These are phyloP conservation scores for Backusella tuberculispora DNA, from an alignment of 192 early-diverging fungal genomes.

Conservation along the genomic window DNA sequence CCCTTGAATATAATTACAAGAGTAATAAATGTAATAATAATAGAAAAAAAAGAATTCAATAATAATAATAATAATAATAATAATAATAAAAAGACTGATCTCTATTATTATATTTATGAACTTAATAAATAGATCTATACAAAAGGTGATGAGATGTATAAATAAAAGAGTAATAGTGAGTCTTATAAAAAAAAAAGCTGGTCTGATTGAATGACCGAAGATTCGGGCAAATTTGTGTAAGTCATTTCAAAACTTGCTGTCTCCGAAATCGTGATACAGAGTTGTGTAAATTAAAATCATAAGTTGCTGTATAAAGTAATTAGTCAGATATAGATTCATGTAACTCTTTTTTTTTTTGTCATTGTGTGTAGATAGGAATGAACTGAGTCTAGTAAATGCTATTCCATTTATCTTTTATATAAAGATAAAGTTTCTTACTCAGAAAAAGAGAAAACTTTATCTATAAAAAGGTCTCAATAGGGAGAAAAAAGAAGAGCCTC, in stretches of 20 bases:
- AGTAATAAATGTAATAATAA: too few species aligned
- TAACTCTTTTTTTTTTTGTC: background rate
- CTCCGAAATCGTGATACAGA: conserved; percentile 6
- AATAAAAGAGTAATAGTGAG: background rate
- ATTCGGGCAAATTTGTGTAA: conserved; percentile 10
- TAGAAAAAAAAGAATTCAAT: too few species aligned
- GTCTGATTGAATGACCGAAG: conserved; percentile 12
- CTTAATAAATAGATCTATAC: background rate
- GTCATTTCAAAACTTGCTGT: background rate
- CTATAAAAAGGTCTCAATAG: background rate
- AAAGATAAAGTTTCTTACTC: conserved; percentile 9
- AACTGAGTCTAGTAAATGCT: background rate
- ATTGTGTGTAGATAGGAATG: background rate
- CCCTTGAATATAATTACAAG: too few species aligned
- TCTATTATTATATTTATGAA: background rate
- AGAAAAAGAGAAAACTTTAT: background rate
- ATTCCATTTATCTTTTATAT: conserved; percentile 5
- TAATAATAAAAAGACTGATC: background rate
- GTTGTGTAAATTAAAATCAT: conserved; percentile 6
- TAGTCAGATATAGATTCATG: conserved; percentile 6
- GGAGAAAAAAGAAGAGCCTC: too few species aligned
- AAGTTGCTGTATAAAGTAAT: conserved; percentile 1
- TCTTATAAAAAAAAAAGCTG: background rate
- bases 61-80: too few species aligned
- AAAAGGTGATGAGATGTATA: background rate